phyloP scores from a whole-genome alignment of 164 flowering plant genomes.

The Piper longum region DNA sequence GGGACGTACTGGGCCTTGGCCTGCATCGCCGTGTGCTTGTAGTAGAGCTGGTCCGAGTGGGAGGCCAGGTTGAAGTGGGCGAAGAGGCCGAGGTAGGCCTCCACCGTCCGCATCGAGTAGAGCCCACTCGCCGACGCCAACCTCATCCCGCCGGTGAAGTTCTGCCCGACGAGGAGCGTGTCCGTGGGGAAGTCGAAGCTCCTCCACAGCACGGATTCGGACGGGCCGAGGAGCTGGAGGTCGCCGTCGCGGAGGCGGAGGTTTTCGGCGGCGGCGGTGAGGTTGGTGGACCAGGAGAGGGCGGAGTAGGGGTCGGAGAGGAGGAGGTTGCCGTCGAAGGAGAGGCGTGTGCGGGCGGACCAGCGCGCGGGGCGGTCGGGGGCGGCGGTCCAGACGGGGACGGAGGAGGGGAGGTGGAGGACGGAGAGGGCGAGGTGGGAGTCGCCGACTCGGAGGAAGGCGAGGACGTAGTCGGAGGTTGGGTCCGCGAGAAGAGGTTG shows the following conservation, averaged over 20 bases:
- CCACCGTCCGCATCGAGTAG: conserved; percentile 49
- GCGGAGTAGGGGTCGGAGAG: conserved; percentile 27
- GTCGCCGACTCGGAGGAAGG: conserved; percentile 45
- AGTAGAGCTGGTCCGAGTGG: conserved; percentile 7
- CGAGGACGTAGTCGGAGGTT: conserved; percentile 45
- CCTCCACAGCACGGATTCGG: conserved; percentile 34
- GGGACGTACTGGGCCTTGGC: conserved; percentile 8
- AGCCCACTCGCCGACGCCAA: conserved; percentile 41
- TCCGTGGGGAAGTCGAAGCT: conserved; percentile 59
- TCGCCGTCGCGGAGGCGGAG: conserved; percentile 27
- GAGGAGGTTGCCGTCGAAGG: conserved; percentile 70
- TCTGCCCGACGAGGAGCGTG: conserved; percentile 67
- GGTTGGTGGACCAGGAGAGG: conserved; percentile 45
- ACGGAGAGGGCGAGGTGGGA: conserved; percentile 51
- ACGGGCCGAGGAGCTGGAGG: conserved; percentile 25
- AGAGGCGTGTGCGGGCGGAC: conserved; percentile 32
- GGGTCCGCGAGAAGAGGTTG: conserved; percentile 38
- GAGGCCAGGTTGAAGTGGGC: conserved; percentile 19
- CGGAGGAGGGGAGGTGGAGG: conserved; percentile 38
- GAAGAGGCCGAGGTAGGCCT: conserved; percentile 43
- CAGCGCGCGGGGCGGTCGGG: conserved; percentile 22
- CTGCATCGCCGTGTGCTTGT: conserved; percentile 48
- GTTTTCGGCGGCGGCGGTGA: conserved; percentile 16
- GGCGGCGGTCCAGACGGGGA: conserved; percentile 49
- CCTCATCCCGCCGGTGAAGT: conserved; percentile 45